These are phyloP conservation scores for Tylopilus subfusipes DNA, from an alignment of 768 basidiomycete genomes.

Conservation along the genomic window DNA sequence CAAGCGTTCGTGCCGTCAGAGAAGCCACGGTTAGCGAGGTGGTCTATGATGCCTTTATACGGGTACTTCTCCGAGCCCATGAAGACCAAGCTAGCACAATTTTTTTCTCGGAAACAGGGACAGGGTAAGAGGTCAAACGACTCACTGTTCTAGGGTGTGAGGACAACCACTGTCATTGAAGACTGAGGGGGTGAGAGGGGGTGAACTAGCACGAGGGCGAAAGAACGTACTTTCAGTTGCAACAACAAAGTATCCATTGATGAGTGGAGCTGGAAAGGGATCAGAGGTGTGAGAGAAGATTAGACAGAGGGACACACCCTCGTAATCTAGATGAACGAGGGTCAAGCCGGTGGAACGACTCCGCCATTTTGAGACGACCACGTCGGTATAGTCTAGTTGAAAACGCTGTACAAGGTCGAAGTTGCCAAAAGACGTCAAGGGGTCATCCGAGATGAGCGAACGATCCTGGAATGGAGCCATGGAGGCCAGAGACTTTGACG, in stretches of 20 bases:
- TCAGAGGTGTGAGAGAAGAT: conserved; percentile 14
- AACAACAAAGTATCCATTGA: conserved; percentile 89
- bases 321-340: conserved; percentile 87
- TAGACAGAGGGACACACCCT: conserved; percentile 49
- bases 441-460: conserved; percentile 11
- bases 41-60: conserved; percentile 93
- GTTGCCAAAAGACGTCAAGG: conserved; percentile 54
- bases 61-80: conserved; percentile 96
- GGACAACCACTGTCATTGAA: conserved; percentile 95
- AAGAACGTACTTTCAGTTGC: conserved; percentile 75
- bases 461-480: conserved; percentile 29
- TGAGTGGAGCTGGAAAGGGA: conserved; percentile 62
- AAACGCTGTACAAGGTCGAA: conserved; percentile 80
- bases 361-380: conserved; percentile 83
- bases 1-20: conserved; percentile 93
- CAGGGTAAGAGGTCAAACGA: conserved; percentile 5
- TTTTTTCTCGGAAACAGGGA: conserved; percentile 1
- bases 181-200: conserved; percentile 44
- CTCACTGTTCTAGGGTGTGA: conserved; percentile 93
- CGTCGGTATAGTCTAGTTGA: conserved; percentile 74
- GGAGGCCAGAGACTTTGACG: conserved; percentile 20
- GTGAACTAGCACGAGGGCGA: background rate
- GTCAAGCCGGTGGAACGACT: conserved; percentile 85
- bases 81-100: conserved; percentile 68
- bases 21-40: conserved; percentile 91